Evolutionary conservation across 768 basidiomycete species (phyloP).

Genomic region (Leucosporidium scottii): DNA sequence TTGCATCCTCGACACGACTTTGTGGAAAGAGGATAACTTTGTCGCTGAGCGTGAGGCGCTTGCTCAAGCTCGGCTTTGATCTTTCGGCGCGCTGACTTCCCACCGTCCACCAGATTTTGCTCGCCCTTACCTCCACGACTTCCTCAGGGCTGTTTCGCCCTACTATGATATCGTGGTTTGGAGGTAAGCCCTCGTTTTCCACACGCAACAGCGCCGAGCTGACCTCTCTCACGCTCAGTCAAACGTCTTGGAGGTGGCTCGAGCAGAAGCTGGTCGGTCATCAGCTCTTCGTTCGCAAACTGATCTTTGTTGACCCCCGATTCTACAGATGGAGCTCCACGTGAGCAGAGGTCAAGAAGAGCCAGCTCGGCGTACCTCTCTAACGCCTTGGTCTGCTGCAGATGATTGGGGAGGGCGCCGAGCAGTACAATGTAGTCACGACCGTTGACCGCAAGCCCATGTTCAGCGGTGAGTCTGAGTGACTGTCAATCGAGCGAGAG

Average conservation of each 20-base stretch:
- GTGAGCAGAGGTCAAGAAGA: too few relatives aligned
- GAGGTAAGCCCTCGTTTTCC: constrained; percentile 44
- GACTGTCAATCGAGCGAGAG: constrained; percentile 52
- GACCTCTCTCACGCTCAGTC: constrained; percentile 40
- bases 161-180: constrained; percentile 85
- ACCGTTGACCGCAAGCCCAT: constrained; percentile 81
- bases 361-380: too few relatives aligned
- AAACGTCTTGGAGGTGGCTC: constrained; percentile 83
- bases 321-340: too few relatives aligned
- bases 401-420: constrained; percentile 13
- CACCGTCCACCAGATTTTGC: constrained; percentile 70
- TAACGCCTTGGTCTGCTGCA: background rate
- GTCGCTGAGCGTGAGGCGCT: background rate
- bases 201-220: background rate
- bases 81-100: constrained; percentile 76
- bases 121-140: constrained; percentile 73
- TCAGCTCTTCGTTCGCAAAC: background rate
- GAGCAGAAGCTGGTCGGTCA: constrained; percentile 65
- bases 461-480: constrained; percentile 74
- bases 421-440: constrained; percentile 41
- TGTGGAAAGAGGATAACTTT: constrained; percentile 9
- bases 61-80: constrained; percentile 44
- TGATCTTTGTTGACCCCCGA: background rate
- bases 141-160: constrained; percentile 69
- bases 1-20: constrained; percentile 49